phyloP scores from a whole-genome alignment of 2,329 filamentous ascomycete species.

The Aspergillus udagawae region DNA sequence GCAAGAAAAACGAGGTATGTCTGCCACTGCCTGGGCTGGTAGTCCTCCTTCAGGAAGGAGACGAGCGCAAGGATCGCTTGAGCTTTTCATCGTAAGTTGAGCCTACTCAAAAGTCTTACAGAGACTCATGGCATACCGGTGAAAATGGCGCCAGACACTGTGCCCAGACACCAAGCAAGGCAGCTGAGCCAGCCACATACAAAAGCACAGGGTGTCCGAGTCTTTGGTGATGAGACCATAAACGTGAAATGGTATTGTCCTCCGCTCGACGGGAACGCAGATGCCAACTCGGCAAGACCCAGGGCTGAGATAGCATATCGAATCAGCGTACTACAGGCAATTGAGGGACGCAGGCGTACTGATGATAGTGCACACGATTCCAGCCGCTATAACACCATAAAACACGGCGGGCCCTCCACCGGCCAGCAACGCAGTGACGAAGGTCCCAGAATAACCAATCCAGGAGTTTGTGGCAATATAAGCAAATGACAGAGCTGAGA shows the following conservation, averaged over 20 bases:
- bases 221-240: constrained; percentile 16
- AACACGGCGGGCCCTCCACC: constrained; percentile 24
- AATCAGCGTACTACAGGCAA: not conserved
- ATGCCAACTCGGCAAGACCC: constrained; percentile 23
- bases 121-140: constrained; percentile 10
- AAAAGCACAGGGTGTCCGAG: constrained; percentile 16
- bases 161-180: constrained; percentile 19
- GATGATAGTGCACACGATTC: constrained; percentile 18
- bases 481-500: constrained; percentile 22
- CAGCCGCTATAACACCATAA: constrained; percentile 20
- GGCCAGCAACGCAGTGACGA: constrained; percentile 16
- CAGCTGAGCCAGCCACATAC: constrained; percentile 23
- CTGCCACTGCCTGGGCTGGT: constrained; percentile 15
- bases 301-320: not conserved
- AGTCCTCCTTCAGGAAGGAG: constrained; percentile 14
- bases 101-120: constrained; percentile 7
- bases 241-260: constrained; percentile 33
- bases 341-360: constrained; percentile 6
- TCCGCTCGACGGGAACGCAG: constrained; percentile 21
- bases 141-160: constrained; percentile 17
- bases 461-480: constrained; percentile 31
- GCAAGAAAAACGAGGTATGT: constrained; percentile 20
- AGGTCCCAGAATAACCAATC: constrained; percentile 23
- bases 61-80: not conserved
- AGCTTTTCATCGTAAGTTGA: not conserved